These are phyloP conservation scores for Piromyces finnis DNA, from an alignment of 192 early-diverging fungal genomes.

Conservation along the genomic window DNA sequence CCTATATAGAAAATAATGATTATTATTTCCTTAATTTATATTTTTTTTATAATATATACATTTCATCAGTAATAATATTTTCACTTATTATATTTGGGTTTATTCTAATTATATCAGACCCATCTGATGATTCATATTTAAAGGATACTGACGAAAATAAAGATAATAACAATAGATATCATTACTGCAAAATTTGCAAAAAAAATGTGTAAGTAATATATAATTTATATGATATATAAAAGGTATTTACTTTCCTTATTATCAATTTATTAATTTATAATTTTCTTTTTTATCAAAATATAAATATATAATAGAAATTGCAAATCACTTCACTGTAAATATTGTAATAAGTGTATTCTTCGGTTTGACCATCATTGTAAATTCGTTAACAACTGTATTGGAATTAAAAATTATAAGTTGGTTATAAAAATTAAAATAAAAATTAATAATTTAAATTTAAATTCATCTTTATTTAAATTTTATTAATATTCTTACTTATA, in stretches of 20 bases:
- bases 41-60: not conserved
- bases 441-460: too few relatives aligned
- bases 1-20: too few relatives aligned
- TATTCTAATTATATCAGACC: not conserved
- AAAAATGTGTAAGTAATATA: not conserved
- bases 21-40: too few relatives aligned
- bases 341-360: not conserved
- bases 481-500: too few relatives aligned
- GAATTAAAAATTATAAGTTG: not conserved
- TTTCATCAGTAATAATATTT: not conserved
- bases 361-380: not conserved
- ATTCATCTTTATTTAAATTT: too few relatives aligned
- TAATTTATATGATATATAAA: too few relatives aligned
- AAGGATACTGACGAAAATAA: not conserved
- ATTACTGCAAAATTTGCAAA: not conserved
- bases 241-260: too few relatives aligned
- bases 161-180: not conserved
- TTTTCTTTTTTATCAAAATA: too few relatives aligned
- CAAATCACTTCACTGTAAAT: not conserved
- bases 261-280: too few relatives aligned
- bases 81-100: not conserved
- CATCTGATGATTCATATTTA: not conserved
- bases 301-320: too few relatives aligned
- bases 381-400: not conserved
- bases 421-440: too few relatives aligned